A percentile compares a stretch with the other conserved stretches of the same genome.
Conservation (phyloP, 2,329 filamentous ascomycete genomes). For the Hypoxylon sp. region DNA sequence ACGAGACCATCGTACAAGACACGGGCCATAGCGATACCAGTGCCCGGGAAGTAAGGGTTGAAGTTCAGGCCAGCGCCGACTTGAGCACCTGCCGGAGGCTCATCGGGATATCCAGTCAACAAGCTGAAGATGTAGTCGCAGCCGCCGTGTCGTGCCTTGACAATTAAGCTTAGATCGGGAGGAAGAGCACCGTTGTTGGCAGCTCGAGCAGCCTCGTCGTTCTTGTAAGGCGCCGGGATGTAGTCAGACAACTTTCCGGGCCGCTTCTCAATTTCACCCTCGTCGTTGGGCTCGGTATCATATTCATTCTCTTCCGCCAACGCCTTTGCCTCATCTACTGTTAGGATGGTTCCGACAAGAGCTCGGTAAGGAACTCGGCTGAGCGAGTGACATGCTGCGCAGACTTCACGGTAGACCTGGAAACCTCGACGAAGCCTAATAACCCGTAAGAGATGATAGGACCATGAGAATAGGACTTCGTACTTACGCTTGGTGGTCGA, state of each 20-base stretch:
- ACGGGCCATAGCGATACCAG: constrained; percentile 98
- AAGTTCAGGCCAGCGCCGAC: constrained; percentile 96
- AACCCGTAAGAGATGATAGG: constrained; percentile 62
- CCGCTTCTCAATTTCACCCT: constrained; percentile 98
- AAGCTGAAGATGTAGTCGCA: constrained; percentile 99
- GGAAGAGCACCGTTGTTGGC: constrained; percentile 98
- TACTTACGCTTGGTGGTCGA: constrained; percentile 94
- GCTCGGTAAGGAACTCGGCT: constrained; percentile 92
- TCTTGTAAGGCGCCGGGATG: constrained; percentile 95
- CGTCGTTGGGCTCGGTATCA: constrained; percentile 96
- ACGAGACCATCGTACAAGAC: constrained; percentile 97
- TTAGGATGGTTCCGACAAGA: constrained; percentile 91
- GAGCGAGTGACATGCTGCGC: constrained; percentile 97
- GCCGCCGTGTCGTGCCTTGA: constrained; percentile 97
- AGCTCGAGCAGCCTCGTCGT: constrained; percentile 97
- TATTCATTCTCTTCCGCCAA: constrained; percentile 99
- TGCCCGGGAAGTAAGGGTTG: constrained; percentile 99
- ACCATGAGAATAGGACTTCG: neutral
- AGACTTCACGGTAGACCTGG: constrained; percentile 99
- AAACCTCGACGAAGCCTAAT: constrained; percentile 96
- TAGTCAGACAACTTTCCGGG: constrained; percentile 99
- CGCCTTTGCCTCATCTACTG: constrained; percentile 97
- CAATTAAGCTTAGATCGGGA: constrained; percentile 96
- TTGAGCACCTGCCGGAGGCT: constrained; percentile 88
- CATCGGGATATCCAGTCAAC: constrained; percentile 96